These are phyloP conservation scores for Colletotrichum siamense DNA, from an alignment of 2,329 filamentous ascomycete genomes.

Conservation along the genomic window DNA sequence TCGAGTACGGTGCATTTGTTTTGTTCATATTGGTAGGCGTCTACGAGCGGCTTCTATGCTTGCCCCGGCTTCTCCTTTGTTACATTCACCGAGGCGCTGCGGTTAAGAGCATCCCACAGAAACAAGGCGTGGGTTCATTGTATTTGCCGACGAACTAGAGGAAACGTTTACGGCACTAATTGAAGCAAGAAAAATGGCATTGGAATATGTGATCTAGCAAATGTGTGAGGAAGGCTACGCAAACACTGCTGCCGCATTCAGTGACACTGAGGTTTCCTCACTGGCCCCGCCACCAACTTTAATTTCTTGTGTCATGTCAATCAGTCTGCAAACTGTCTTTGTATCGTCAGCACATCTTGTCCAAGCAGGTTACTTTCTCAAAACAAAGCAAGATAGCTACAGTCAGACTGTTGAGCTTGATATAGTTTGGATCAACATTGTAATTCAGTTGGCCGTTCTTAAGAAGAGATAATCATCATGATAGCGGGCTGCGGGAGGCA, in stretches of 20 bases:
- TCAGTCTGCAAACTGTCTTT: background rate
- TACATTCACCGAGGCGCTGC: background rate
- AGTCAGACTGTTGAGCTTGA: constrained; percentile 26
- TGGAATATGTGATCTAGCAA: background rate
- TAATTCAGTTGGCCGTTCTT: constrained; percentile 25
- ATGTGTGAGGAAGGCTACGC: background rate
- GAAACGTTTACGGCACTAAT: background rate
- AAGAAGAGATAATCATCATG: constrained; percentile 22
- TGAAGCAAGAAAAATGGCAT: background rate
- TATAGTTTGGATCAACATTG: constrained; percentile 21
- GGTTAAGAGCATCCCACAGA: background rate
- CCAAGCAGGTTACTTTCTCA: background rate
- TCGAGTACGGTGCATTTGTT: background rate
- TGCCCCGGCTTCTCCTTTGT: background rate
- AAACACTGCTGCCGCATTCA: background rate
- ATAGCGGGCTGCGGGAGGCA: background rate
- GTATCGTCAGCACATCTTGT: background rate
- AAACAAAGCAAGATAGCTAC: background rate
- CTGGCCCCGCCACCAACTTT: background rate
- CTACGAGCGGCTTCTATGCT: background rate
- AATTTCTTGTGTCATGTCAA: background rate
- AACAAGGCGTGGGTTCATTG: background rate
- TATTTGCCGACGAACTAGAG: background rate
- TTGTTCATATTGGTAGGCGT: background rate
- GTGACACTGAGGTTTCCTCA: background rate